Evolutionary conservation across 768 basidiomycete species (phyloP).

Genomic region (Auricularia sp.): DNA sequence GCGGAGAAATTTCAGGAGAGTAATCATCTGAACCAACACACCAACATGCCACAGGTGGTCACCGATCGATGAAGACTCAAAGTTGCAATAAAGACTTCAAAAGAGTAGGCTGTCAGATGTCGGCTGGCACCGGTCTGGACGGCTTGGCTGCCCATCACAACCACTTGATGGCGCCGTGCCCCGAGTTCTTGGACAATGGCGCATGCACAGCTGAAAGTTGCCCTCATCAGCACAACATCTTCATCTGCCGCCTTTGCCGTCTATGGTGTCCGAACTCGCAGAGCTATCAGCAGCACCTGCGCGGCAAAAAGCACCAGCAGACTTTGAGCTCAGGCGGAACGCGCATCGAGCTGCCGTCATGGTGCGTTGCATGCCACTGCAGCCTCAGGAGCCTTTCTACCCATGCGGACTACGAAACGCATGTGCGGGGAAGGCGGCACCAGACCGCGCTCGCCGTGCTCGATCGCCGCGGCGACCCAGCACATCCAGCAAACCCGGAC

Average conservation of each 20-base stretch:
- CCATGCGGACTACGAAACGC: not conserved
- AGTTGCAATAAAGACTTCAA: too few species aligned
- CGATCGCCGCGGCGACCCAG: not conserved
- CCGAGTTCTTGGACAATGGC: not conserved
- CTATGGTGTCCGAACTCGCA: not conserved
- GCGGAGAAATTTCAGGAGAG: too few species aligned
- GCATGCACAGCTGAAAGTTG: not conserved
- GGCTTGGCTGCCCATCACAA: too few species aligned
- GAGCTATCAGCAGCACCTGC: not conserved
- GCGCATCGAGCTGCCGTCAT: not conserved
- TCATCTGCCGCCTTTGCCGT: not conserved
- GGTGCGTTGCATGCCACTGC: not conserved
- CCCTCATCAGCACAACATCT: not conserved
- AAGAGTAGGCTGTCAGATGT: too few species aligned
- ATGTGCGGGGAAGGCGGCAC: not conserved
- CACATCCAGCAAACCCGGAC: not conserved
- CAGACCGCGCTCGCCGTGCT: not conserved
- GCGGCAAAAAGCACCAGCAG: not conserved
- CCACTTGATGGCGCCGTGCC: slow-evolving; percentile 1
- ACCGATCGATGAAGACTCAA: too few species aligned
- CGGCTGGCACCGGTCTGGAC: too few species aligned
- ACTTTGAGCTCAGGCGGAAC: not conserved
- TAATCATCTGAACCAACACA: too few species aligned
- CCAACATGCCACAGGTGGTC: too few species aligned
- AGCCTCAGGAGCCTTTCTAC: not conserved